Evolutionary conservation across 164 flowering plant species (phyloP), one percentile per base, ranked within the genome.

Genomic region (Malania oleifera): DNA sequence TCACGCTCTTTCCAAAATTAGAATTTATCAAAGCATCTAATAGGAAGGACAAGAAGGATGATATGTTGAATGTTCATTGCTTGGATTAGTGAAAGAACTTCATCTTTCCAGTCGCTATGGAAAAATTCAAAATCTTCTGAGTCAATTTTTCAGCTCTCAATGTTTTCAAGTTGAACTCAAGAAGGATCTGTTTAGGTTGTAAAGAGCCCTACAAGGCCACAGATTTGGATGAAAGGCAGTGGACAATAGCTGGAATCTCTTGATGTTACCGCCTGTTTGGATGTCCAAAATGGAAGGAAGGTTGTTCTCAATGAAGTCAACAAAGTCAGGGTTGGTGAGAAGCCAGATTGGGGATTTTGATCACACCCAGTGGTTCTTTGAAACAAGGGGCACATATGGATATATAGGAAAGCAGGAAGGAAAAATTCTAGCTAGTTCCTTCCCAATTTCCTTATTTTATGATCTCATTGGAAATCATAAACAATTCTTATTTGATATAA

Each of bases 321-420:
- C 75, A 1, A 81, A 79, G 68, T 89, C 93, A 1, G 52, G 68
- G 53, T 60, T 86, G 47, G 60, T 79, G 83, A 75, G 95, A 58
- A 85, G 82, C 58, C 97, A 86, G 60, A 85, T 88, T 0, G 83
- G 79, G 25, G 97, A 89, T 48, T 87, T 89, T 62, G 95, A 87
- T 70, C 95, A 85, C 29, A 85, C 75, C 41, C 60, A 84, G 35
- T 89, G 91, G 95, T 59, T 87, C 18, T 89, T 80, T 68, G 95
- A 89, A 62, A 85, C 87, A 1, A 82, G 69, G 49, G 97, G 91
- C 4, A 89, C 92, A 11, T 89, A 89, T 63, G 95, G 95, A 0
- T 83, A 83, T 62, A n/a, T n/a, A n/a, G n/a, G n/a, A n/a, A n/a
- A n/a, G n/a, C n/a, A n/a, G n/a, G n/a, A n/a, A n/a, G n/a, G n/a